Evolutionary conservation across 306 rosid genomes (phyloP), one percentile per base, ranked within the genome.

Genomic region (Quercus aquifolioides): DNA sequence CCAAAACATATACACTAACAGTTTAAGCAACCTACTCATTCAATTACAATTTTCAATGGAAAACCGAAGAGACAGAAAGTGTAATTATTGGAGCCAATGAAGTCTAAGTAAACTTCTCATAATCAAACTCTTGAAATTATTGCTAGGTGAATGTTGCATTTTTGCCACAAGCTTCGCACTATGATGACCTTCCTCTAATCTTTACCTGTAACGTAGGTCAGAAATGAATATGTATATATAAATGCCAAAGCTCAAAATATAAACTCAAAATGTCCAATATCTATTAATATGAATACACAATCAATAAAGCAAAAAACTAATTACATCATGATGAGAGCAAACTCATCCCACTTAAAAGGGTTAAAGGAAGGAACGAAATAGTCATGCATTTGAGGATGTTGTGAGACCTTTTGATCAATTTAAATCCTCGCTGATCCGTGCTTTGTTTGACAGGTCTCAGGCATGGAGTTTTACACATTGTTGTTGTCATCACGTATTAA

Each of bases 111-210:
- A 95, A 95, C 25, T 90, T 87, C 86, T 90, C 97, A 68, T 91
- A 95, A 87, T 95, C 93, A 68, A 95, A 95, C 79, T 93, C 94
- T 76, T 41, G 86, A 81, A 95, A 95, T 43, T 87, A 76, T 77
- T 85, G 88, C 67, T 80, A 75, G 21, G 79, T 85, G 84, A 95
- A 90, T 62, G 82, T 56, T 56, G 93, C 13, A 78, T 91, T 87
- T 75, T 89, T 96, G 71, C 96, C 92, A 79, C 99, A 93, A 78
- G 79, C 90, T 86, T 87, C 90, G 70, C 99, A 95, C 17, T 89
- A 82, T 59, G 19, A 43, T 35, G 97, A 92, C 79, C 93, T 93
- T 85, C 99, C 98, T 71, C 96, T 91, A 83, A 95, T 90, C 90
- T 90, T 93, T 76, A 93, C 98, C 97, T 95, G 90, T 33, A 83